These are phyloP conservation scores for Globisporangium splendens DNA, from an alignment of 352 stramenopile species.

Conservation along the genomic window DNA sequence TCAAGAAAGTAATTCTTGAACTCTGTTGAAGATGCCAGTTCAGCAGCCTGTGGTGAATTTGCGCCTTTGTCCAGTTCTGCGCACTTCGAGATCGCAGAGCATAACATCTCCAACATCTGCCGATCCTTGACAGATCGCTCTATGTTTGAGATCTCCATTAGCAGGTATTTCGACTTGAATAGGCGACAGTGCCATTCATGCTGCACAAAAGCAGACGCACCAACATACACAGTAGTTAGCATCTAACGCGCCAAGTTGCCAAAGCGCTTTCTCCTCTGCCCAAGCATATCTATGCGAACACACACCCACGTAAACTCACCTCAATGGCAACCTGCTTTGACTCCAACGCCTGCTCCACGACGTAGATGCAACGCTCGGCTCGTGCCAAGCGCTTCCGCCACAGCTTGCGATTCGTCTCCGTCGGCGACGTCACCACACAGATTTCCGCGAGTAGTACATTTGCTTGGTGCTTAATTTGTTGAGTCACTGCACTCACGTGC, in stretches of 20 bases:
- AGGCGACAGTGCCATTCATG: conserved; percentile 41
- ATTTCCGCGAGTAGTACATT: conserved; percentile 61
- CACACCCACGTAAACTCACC: background rate
- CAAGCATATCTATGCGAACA: too few relatives aligned
- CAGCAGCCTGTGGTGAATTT: background rate
- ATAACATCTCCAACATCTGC: conserved; percentile 42
- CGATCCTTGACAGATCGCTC: conserved; percentile 32
- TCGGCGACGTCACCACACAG: conserved; percentile 38
- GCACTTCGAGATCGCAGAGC: conserved; percentile 35
- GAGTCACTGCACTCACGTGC: conserved; percentile 13
- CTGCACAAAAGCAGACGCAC: conserved; percentile 18
- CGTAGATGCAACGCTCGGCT: conserved; percentile 39
- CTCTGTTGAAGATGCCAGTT: conserved; percentile 1
- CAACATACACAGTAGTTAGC: too few relatives aligned
- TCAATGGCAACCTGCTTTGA: conserved; percentile 3
- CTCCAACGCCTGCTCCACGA: conserved; percentile 23
- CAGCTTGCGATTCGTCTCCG: conserved; percentile 41
- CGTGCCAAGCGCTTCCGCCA: conserved; percentile 47
- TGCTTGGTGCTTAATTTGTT: conserved; percentile 23
- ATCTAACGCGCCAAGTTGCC: too few relatives aligned
- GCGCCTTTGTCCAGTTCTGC: conserved; percentile 12
- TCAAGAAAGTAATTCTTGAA: conserved; percentile 50
- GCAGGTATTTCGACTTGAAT: conserved; percentile 53
- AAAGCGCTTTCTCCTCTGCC: too few relatives aligned
- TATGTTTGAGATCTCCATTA: conserved; percentile 41